These are phyloP conservation scores for Nannizzia gypsea DNA, from an alignment of 2,329 filamentous ascomycete species.

Conservation along the genomic window DNA sequence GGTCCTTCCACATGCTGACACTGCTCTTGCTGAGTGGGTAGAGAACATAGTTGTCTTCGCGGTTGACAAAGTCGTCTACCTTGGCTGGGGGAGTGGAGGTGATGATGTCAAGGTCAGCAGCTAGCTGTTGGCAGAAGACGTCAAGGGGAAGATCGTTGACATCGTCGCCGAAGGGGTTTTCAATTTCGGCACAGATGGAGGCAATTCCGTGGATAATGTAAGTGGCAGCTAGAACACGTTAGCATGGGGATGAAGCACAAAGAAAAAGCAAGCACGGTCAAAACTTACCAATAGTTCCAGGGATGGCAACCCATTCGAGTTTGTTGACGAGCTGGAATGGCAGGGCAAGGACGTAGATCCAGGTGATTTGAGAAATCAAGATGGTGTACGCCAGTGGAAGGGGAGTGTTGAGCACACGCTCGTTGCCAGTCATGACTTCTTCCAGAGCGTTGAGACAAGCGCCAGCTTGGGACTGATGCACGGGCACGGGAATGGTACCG, in stretches of 20 bases:
- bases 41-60: conserved; percentile 41
- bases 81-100: conserved; percentile 46
- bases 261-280: not conserved
- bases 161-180: conserved; percentile 74
- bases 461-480: conserved; percentile 26
- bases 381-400: conserved; percentile 75
- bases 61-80: conserved; percentile 41
- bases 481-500: conserved; percentile 19
- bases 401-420: conserved; percentile 71
- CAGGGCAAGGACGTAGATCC: conserved; percentile 67
- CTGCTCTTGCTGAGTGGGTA: conserved; percentile 44
- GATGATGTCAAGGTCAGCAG: conserved; percentile 62
- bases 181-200: conserved; percentile 67
- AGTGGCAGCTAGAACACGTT: conserved; percentile 38
- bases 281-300: conserved; percentile 49
- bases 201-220: conserved; percentile 75
- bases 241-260: not conserved
- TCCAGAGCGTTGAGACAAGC: conserved; percentile 53
- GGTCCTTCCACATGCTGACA: conserved; percentile 39
- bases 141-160: conserved; percentile 74
- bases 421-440: conserved; percentile 59
- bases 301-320: conserved; percentile 64
- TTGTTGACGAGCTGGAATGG: conserved; percentile 63
- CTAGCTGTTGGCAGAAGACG: conserved; percentile 62
- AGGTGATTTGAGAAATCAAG: conserved; percentile 74